Evolutionary conservation across 129 eudicot genomes (phyloP), one percentile per base, ranked within the genome.

Genomic region (Erigeron canadensis): DNA sequence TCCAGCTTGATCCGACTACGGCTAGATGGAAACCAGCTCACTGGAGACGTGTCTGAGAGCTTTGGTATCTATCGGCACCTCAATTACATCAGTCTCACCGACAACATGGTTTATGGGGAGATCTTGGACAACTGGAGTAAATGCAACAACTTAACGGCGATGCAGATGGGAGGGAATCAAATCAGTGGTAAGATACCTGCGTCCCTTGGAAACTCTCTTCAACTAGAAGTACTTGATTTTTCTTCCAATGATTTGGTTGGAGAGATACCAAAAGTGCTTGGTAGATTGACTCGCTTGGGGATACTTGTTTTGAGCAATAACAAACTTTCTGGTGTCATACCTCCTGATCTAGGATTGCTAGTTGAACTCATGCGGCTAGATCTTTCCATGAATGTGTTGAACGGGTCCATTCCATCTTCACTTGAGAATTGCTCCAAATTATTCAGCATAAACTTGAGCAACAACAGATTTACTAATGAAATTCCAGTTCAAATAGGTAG

Each of bases 341-440:
- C 54, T 11, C 54, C 0, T 0, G 54, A 47, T 7, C 54, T 47
- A 47, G 54, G 54, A 47, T 47, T n/a, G 0, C 6, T 47, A 7
- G 54, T 1, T 47, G 54, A 47, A 47, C 54, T 47, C 11, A 9
- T 5, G 0, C 10, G 0, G 54, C 54, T 11, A 47, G 12, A 47
- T 47, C 54, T 47, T 47, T 47, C 54, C 2, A 65, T 1, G 28
- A 84, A 84, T 62, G 28, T 18, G 5, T 40, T 84, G 16, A 71
- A 34, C 50, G 85, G 81, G 70, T n/a, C 51, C 0, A 69, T 84
- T 17, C 76, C 77, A 16, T 19, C 64, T 8, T 15, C 50, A 2
- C 28, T 50, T n/a, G 79, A 66, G 13, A 18, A 78, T 45, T 44
- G 71, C 57, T 53, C 34, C n/a, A 6, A 23, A 43, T 34, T 75